Conservation (phyloP, 202 grass and related monocot genomes). For the Setaria viridis region DNA sequence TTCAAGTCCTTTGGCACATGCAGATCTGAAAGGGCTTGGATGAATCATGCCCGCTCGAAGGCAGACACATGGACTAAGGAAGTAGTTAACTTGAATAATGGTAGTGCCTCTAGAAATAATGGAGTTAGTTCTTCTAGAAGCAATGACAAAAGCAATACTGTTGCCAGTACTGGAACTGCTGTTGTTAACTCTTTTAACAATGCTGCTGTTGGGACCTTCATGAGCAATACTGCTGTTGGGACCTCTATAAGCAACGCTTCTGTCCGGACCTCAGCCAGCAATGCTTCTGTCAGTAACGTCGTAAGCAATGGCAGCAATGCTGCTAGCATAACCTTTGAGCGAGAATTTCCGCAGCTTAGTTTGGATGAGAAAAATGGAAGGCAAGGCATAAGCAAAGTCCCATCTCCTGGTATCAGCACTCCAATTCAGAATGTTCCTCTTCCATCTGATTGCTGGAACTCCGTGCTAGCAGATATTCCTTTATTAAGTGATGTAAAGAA, state of each 20-base stretch:
- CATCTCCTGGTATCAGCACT: constrained; percentile 64
- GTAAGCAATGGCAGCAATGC: constrained; percentile 3
- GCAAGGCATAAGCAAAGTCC: constrained; percentile 58
- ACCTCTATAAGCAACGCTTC: constrained; percentile 1
- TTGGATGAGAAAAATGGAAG: constrained; percentile 56
- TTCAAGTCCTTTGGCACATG: constrained; percentile 66
- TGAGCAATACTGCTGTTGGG: constrained; percentile 6
- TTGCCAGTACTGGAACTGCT: background rate
- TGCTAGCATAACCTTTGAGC: constrained; percentile 65
- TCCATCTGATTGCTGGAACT: constrained; percentile 65
- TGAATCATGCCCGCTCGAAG: constrained; percentile 47
- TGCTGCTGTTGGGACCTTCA: constrained; percentile 17
- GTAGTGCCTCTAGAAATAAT: constrained; percentile 55
- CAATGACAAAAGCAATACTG: background rate
- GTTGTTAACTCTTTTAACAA: constrained; percentile 26
- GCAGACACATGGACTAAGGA: constrained; percentile 60
- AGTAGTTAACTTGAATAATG: constrained; percentile 55
- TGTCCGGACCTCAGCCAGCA: background rate
- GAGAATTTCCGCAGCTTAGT: constrained; percentile 80
- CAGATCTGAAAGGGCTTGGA: constrained; percentile 62
- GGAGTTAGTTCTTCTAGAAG: constrained; percentile 42
- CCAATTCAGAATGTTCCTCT: constrained; percentile 63
- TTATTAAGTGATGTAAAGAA: constrained; percentile 51
- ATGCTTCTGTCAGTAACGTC: background rate
- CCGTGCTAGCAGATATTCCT: constrained; percentile 65